These are phyloP conservation scores for Mikania micrantha DNA, from an alignment of 129 eudicot genomes.

Conservation along the genomic window DNA sequence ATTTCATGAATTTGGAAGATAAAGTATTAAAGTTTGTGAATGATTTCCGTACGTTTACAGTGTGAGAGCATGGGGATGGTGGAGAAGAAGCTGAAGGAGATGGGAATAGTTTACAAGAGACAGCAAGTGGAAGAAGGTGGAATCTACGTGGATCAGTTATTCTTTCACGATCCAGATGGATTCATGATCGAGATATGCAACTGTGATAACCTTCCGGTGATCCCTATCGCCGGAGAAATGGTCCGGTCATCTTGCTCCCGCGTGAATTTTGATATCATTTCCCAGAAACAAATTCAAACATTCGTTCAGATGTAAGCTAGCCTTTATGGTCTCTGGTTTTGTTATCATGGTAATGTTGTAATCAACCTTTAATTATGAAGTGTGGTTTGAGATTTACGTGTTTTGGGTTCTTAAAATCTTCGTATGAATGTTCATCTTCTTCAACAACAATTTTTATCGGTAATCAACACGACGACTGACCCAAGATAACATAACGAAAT, in stretches of 20 bases:
- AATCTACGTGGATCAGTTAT: constrained; percentile 71
- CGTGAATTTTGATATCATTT: constrained; percentile 40
- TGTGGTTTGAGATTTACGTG: neutral
- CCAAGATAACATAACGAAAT: neutral
- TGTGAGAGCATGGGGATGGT: constrained; percentile 93
- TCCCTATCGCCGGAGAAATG: constrained; percentile 78
- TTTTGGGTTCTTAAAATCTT: neutral
- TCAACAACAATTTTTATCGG: too few species aligned
- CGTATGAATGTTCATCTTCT: too few species aligned
- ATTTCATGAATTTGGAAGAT: neutral
- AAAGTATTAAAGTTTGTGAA: neutral
- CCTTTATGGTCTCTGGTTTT: neutral
- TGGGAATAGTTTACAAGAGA: constrained; percentile 59
- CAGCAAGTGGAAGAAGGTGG: constrained; percentile 87
- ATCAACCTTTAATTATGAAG: too few species aligned
- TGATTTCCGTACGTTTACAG: too few species aligned
- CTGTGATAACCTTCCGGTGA: constrained; percentile 79
- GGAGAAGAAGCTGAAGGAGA: constrained; percentile 80
- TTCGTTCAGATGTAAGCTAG: constrained; percentile 20
- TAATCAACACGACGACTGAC: neutral
- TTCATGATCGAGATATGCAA: constrained; percentile 94
- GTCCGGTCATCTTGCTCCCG: constrained; percentile 75
- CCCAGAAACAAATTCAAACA: constrained; percentile 28
- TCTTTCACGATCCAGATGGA: constrained; percentile 96
- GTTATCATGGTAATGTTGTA: too few species aligned